Percentiles rank a stretch among this genome's conserved stretches.
Conservation (phyloP, 192 early-diverging fungal genomes). For the Powellomyces hirtus region DNA sequence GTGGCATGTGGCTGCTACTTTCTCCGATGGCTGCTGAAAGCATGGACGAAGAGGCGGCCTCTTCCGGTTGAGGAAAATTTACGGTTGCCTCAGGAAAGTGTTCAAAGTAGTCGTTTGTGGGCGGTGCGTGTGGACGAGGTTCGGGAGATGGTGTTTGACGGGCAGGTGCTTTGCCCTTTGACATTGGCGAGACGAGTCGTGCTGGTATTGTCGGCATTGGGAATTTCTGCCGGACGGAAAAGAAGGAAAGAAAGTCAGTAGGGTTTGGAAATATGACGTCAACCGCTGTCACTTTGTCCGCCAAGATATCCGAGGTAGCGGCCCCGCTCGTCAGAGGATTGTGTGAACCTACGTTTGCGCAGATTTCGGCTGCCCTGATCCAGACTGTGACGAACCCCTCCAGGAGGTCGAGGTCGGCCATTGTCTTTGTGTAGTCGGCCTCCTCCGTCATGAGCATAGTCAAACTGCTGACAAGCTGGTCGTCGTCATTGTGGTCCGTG, state of each 20-base stretch:
- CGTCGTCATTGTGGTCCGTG: neutral
- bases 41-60: neutral
- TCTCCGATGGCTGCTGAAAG: neutral
- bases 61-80: neutral
- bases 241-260: no score
- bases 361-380: neutral
- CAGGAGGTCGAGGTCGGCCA: constrained; percentile 1
- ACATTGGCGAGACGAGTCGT: neutral
- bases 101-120: neutral
- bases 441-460: neutral
- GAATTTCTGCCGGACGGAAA: no score
- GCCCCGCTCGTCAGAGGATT: no score
- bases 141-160: neutral
- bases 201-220: no score
- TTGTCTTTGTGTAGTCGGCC: neutral
- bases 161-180: constrained; percentile 3
- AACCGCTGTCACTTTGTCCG: neutral
- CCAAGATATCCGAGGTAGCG: neutral
- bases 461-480: neutral
- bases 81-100: neutral
- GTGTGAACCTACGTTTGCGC: no score
- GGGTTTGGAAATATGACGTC: neutral
- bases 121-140: neutral
- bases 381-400: neutral
- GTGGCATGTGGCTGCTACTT: neutral